Conservation (phyloP, 305 asterid genomes). For the Fraxinus baroniana region DNA sequence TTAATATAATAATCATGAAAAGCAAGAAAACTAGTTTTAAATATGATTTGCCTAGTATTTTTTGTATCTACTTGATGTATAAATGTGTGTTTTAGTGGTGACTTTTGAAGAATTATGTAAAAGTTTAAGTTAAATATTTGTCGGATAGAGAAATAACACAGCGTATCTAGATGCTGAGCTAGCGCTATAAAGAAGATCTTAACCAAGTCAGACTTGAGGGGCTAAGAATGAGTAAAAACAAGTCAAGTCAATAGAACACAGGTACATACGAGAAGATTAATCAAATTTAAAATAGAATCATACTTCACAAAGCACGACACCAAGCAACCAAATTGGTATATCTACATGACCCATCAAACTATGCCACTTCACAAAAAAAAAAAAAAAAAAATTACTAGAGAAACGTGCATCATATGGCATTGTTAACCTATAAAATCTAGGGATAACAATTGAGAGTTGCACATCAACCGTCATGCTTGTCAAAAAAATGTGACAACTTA, state of each 20-base stretch:
- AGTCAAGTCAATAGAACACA: neutral
- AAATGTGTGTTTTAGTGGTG: neutral
- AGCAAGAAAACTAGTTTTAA: neutral
- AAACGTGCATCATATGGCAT: neutral
- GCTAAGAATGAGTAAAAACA: neutral
- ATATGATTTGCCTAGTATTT: neutral
- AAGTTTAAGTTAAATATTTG: neutral
- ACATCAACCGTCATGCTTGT: neutral
- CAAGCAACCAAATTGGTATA: neutral
- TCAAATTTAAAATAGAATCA: neutral
- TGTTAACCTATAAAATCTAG: neutral
- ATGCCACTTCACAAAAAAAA: neutral
- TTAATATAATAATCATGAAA: neutral
- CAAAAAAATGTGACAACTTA: neutral
- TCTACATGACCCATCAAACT: neutral
- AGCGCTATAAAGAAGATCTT: neutral
- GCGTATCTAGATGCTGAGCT: neutral
- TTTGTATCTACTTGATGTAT: neutral
- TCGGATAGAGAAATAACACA: neutral
- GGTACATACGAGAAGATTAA: neutral
- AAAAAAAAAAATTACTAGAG: neutral
- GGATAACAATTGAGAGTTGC: neutral
- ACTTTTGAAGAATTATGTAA: neutral
- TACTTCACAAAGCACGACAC: neutral
- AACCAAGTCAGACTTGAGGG: neutral